These are phyloP conservation scores for Lojkania enalia DNA, from an alignment of 2,329 filamentous ascomycete genomes.

Conservation along the genomic window DNA sequence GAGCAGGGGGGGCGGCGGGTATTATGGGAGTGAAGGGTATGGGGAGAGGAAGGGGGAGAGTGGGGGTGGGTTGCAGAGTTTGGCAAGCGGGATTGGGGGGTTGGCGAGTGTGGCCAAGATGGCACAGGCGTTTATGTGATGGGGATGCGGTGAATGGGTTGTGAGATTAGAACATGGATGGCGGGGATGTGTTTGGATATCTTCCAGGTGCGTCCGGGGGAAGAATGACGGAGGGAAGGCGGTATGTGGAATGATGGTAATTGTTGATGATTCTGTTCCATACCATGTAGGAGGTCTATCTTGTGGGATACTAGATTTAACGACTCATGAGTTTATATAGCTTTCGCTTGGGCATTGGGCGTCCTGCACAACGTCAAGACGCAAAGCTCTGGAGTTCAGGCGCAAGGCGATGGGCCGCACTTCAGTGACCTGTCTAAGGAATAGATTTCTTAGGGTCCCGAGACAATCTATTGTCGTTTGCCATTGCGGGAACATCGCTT, in stretches of 20 bases:
- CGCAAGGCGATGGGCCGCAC: background rate
- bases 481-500: too few species aligned
- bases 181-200: background rate
- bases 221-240: background rate
- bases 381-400: slow-evolving; percentile 5
- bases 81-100: slow-evolving; percentile 49
- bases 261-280: background rate
- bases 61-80: slow-evolving; percentile 28
- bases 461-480: too few species aligned
- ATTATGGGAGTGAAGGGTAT: slow-evolving; percentile 53
- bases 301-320: too few species aligned
- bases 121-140: slow-evolving; percentile 56
- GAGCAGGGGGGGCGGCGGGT: slow-evolving; percentile 31
- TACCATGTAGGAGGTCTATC: background rate
- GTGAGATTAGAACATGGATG: background rate
- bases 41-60: slow-evolving; percentile 38
- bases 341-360: background rate
- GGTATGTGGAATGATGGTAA: background rate
- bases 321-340: background rate
- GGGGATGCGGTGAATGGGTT: slow-evolving; percentile 1
- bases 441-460: background rate
- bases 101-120: slow-evolving; percentile 55
- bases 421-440: background rate
- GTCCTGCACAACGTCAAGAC: background rate
- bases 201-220: too few species aligned